Percentiles rank a stretch among this genome's conserved stretches.
These are phyloP conservation scores for Edaphochlamys debaryana DNA, from an alignment of 139 green algal genomes.

Conservation along the genomic window DNA sequence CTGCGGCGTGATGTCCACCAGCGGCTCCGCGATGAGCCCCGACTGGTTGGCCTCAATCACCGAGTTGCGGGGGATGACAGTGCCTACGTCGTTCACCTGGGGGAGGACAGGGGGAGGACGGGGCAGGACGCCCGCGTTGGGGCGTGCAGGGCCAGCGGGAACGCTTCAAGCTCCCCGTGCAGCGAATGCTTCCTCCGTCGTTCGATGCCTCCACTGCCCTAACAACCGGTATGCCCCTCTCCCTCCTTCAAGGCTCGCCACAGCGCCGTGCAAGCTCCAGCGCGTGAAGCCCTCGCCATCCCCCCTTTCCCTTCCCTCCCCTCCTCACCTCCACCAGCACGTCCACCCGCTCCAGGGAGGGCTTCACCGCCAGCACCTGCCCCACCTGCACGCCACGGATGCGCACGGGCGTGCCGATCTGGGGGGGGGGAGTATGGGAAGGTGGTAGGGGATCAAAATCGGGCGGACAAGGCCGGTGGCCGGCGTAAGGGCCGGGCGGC, in stretches of 20 bases:
- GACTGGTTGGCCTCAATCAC: constrained; percentile 97
- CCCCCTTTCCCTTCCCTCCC: constrained; percentile 28
- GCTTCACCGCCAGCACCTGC: constrained; percentile 87
- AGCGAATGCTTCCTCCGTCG: no score
- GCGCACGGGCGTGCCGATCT: constrained; percentile 88
- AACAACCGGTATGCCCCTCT: no score
- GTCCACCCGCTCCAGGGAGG: constrained; percentile 90
- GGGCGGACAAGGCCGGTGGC: no score
- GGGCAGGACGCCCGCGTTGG: no score
- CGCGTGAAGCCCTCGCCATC: no score
- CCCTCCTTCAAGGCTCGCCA: no score
- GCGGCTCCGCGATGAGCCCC: constrained; percentile 72
- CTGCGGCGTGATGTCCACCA: constrained; percentile 98
- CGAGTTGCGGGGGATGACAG: constrained; percentile 93
- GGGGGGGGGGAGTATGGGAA: background rate
- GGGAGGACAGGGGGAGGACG: background rate
- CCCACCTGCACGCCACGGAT: constrained; percentile 87
- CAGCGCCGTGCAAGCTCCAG: no score
- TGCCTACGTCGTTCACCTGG: constrained; percentile 86
- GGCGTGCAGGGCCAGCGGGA: no score
- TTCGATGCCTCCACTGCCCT: no score
- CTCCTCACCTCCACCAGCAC: constrained; percentile 84
- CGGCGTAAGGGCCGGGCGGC: no score
- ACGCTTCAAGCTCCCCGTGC: no score
- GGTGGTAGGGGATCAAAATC: background rate